Conservation (phyloP, 2,329 filamentous ascomycete genomes). For the Ophiocordyceps unilateralis region DNA sequence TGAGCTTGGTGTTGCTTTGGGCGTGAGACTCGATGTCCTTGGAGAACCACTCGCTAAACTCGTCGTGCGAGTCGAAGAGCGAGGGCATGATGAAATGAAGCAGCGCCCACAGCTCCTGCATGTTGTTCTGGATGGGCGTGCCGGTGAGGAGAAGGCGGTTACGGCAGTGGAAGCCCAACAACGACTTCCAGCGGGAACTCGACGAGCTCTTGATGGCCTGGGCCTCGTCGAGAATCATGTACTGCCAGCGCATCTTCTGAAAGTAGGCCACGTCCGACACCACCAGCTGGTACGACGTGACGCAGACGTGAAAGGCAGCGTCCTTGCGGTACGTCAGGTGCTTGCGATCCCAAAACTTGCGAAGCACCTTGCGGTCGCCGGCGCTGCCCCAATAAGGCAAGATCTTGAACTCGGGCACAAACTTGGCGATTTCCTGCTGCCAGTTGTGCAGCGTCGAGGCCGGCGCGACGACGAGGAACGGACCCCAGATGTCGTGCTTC, state of each 20-base stretch:
- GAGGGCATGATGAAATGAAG: conserved; percentile 99
- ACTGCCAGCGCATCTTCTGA: conserved; percentile 98
- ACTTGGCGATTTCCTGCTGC: conserved; percentile 94
- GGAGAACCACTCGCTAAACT: conserved; percentile 88
- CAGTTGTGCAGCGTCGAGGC: conserved; percentile 96
- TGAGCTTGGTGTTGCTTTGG: conserved; percentile 97
- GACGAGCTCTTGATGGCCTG: conserved; percentile 97
- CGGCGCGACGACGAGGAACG: conserved; percentile 89
- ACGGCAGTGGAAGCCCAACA: conserved; percentile 86
- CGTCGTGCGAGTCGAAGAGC: conserved; percentile 84
- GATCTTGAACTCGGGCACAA: conserved; percentile 88
- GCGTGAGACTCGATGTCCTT: conserved; percentile 97
- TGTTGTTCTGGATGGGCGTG: conserved; percentile 98
- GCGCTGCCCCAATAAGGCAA: conserved; percentile 95
- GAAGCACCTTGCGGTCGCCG: conserved; percentile 82
- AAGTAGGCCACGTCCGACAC: conserved; percentile 95
- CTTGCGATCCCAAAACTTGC: conserved; percentile 98
- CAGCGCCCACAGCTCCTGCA: conserved; percentile 96
- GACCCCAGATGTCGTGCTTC: conserved; percentile 95
- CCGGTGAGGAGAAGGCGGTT: conserved; percentile 88
- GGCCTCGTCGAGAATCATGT: conserved; percentile 98
- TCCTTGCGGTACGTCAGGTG: conserved; percentile 90
- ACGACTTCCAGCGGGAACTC: conserved; percentile 91
- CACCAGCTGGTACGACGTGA: conserved; percentile 94
- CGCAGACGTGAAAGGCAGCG: conserved; percentile 84